Base-by-base conservation (phyloP, 2,329 filamentous ascomycete species). In the Colletotrichum viniferum region DNA sequence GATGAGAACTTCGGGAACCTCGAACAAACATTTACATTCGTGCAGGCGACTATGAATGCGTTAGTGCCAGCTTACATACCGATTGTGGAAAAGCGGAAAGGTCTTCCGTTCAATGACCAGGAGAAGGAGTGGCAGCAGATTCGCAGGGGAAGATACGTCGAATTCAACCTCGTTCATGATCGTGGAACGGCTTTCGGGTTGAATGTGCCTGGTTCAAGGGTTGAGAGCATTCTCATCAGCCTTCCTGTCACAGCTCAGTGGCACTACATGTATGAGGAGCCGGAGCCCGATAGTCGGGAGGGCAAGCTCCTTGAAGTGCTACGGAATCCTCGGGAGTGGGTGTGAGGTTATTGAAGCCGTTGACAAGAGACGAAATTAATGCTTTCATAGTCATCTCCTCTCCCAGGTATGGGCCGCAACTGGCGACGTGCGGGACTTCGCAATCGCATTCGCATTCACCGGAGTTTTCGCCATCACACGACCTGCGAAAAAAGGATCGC, bases 101-200 rank as follows among this genome's bases (percentile, higher is more conserved):
- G 98, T 80, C 95, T 98, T 95, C 92, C 94, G 0, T 98, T 92
- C 81, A 96, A 92, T 0, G 93, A 94, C 55, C 89, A 93, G 79
- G 94, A 98, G 86, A 98, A 98, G 88, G 92, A 95, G 78, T 99
- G 97, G 97, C 97, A 99, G 86, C 97, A 98, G 87, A 88, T 98
- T 75, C 91, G 97, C 63, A 89, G 97, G 78, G 97, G 97, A 14
- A 90, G 96, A 80, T 98, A 99, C 83, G 97, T 99, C 77, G 97
- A 99, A 86, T 99, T 99, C 85, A 98, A 99, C 85, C 90, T 99
- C 30, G 95, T 98, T 69, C 96, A 98, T 85, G 97, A 99, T 86
- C 92, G 97, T 26, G 97, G 97, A 3, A 99, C 97, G 2, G 93
- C 94, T 5, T 99, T 99, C 84, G 97, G 97, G 1, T 87, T 99